Base-by-base conservation (phyloP, 116 monocot genomes). In the Zostera marina region DNA sequence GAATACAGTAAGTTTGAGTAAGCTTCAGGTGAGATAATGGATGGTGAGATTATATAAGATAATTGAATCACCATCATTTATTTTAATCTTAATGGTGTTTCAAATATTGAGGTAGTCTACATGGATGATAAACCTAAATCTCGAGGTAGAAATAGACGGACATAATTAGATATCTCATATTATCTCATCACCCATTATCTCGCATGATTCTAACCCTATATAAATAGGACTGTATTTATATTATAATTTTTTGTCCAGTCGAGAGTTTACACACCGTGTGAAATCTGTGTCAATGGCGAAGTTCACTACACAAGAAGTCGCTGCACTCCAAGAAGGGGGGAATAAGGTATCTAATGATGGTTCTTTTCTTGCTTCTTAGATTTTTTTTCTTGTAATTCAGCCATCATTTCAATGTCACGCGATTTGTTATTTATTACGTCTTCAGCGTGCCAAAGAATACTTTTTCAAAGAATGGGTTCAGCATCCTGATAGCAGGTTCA, bases 201-300 rank as follows among this genome's bases (percentile, higher is more conserved):
- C n/a, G n/a, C n/a, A n/a, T n/a, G n/a, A n/a, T 47, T 47, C 47
- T 47, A 11, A 10, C 47, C 15, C 1, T 47, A 51, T 16, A 19
- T 3, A 15, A 7, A 19, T 51, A 21, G 20, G 16, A 19, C 19
- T 8, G 0, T 51, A 51, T 2, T 51, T 21, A 51, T 16, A 20
- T 51, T 51, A 19, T 51, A 51, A 19, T 4, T 51, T 25, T n/a
- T 52, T 12, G 22, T 54, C 62, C 56, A 98, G 96, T 54, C 96
- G 96, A 22, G 96, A 90, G 73, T 98, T 98, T 54, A 89, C 85
- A 44, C 96, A 98, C 65, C 82, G 90, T 55, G 96, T 90, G 55
- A 98, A 98, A 71, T 98, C 96, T 52, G 74, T 98, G 61, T 98
- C 96, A 6, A 89, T 98, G 96, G 89, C 96, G 5, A 98, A 98